Conservation (phyloP, 192 early-diverging fungal species). For the Entomortierella chlamydospora region DNA sequence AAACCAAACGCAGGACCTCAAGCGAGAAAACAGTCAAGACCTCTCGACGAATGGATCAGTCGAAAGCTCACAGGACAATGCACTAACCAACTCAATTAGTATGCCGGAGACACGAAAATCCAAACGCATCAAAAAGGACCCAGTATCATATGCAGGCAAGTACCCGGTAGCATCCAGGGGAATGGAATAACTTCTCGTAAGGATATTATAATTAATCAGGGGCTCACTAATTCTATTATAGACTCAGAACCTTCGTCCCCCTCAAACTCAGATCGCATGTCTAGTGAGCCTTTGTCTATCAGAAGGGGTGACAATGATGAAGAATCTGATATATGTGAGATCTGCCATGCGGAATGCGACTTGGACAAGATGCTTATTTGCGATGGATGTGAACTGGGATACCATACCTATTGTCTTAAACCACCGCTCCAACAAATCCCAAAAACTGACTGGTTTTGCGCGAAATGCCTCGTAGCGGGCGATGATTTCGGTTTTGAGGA, state of each 20-base stretch:
- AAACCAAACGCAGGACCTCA: slow-evolving; percentile 5
- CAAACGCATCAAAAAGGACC: slow-evolving; percentile 51
- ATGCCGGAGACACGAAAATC: slow-evolving; percentile 37
- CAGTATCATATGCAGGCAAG: slow-evolving; percentile 45
- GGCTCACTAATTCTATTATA: not conserved
- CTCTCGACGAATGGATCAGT: slow-evolving; percentile 4
- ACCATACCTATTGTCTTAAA: slow-evolving; percentile 83
- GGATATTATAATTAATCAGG: not conserved
- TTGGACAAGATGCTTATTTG: slow-evolving; percentile 83
- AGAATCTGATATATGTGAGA: slow-evolving; percentile 59
- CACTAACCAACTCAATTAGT: not conserved
- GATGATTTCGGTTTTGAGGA: slow-evolving; percentile 95
- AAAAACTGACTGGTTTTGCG: slow-evolving; percentile 87
- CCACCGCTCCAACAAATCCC: slow-evolving; percentile 67
- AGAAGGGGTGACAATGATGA: slow-evolving; percentile 66
- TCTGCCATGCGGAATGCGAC: slow-evolving; percentile 54
- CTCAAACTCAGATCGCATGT: slow-evolving; percentile 39
- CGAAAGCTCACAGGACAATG: slow-evolving; percentile 14
- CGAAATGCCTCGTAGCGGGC: slow-evolving; percentile 82
- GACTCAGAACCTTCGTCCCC: slow-evolving; percentile 47
- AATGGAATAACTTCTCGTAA: not conserved
- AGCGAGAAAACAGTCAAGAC: not conserved
- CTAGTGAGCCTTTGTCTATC: slow-evolving; percentile 30
- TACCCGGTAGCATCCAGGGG: not conserved
- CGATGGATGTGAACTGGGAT: slow-evolving; percentile 88